A percentile compares a stretch with the other conserved stretches of the same genome.
phyloP scores from a whole-genome alignment of 179 eudicot species.

The Spergularia azorica region DNA sequence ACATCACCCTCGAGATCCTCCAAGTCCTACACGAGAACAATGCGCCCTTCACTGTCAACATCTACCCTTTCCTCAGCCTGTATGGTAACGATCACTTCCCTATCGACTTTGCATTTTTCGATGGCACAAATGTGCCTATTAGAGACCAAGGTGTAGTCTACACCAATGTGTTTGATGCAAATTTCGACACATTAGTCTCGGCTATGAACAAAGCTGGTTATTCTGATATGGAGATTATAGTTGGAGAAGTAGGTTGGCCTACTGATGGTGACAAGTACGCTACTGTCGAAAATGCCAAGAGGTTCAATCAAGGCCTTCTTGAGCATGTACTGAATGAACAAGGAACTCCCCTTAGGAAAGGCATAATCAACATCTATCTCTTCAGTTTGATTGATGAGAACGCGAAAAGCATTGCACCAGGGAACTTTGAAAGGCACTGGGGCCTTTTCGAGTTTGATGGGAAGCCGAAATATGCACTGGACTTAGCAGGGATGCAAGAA shows the following conservation, averaged over 20 bases:
- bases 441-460: slow-evolving; percentile 95
- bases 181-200: slow-evolving; percentile 77
- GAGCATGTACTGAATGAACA: slow-evolving; percentile 55
- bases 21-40: slow-evolving; percentile 58
- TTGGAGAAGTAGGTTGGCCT: slow-evolving; percentile 99
- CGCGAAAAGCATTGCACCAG: slow-evolving; percentile 84
- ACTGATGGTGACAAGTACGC: slow-evolving; percentile 86
- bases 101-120: slow-evolving; percentile 78
- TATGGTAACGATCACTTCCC: slow-evolving; percentile 81
- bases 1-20: slow-evolving; percentile 59
- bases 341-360: slow-evolving; percentile 77
- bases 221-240: slow-evolving; percentile 69
- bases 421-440: slow-evolving; percentile 96
- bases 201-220: slow-evolving; percentile 69
- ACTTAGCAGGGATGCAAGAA: slow-evolving; percentile 47
- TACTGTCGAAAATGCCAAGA: slow-evolving; percentile 59
- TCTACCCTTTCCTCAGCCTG: slow-evolving; percentile 87
- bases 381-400: slow-evolving; percentile 91
- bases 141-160: slow-evolving; percentile 55
- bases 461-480: slow-evolving; percentile 80
- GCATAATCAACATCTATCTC: slow-evolving; percentile 57
- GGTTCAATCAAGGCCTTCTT: slow-evolving; percentile 79
- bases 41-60: slow-evolving; percentile 92
- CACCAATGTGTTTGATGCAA: slow-evolving; percentile 92
- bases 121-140: slow-evolving; percentile 56